Evolutionary conservation across 1,139 yeast genomes (phyloP).

Genomic region (Saccharomycopsis phalli): DNA sequence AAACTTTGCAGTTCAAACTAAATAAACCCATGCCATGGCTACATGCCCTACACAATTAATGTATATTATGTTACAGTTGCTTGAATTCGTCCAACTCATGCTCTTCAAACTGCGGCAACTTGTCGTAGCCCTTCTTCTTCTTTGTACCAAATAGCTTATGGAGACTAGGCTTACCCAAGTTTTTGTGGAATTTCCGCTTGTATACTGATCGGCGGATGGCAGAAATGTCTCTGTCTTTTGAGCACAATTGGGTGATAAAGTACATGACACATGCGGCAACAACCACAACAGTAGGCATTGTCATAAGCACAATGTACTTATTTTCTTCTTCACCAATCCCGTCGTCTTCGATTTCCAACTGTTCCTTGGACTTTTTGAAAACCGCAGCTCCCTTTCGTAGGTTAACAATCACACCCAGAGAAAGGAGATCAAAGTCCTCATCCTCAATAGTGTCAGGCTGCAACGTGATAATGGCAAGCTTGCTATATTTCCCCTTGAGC

Average conservation of each 20-base stretch:
- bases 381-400: conserved; percentile 53
- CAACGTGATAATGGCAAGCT: conserved; percentile 46
- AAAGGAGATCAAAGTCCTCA: conserved; percentile 51
- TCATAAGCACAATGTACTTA: conserved; percentile 54
- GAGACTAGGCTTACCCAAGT: conserved; percentile 32
- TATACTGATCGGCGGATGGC: conserved; percentile 37
- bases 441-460: conserved; percentile 63
- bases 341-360: conserved; percentile 44
- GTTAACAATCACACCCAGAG: conserved; percentile 46
- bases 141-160: conserved; percentile 19
- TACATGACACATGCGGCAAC: conserved; percentile 55
- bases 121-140: conserved; percentile 14
- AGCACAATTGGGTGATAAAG: conserved; percentile 46
- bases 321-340: conserved; percentile 57
- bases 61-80: not conserved
- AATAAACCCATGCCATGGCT: too few relatives aligned
- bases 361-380: conserved; percentile 46
- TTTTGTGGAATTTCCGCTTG: conserved; percentile 42
- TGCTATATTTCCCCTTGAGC: conserved; percentile 44
- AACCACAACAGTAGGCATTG: conserved; percentile 67
- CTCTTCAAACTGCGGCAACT: conserved; percentile 16
- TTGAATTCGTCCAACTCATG: conserved; percentile 11
- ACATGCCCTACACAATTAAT: too few relatives aligned
- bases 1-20: too few relatives aligned
- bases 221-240: conserved; percentile 43